Evolutionary conservation across 2,329 filamentous ascomycete species (phyloP).

Genomic region (Trichophyton mentagrophytes): DNA sequence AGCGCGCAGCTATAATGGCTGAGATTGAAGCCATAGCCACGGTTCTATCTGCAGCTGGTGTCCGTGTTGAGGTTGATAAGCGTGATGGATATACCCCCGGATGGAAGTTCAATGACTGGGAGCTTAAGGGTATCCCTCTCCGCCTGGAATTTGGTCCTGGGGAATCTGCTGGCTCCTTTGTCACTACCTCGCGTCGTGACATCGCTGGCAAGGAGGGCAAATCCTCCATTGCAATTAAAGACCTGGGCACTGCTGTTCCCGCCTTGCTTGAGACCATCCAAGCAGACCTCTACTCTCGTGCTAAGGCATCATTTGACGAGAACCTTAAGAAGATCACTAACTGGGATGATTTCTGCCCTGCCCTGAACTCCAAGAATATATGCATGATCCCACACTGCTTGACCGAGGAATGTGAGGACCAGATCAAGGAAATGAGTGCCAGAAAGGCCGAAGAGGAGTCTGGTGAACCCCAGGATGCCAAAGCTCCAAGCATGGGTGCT

Average conservation of each 20-base stretch:
- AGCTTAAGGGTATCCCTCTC: slow-evolving; percentile 87
- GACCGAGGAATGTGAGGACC: slow-evolving; percentile 73
- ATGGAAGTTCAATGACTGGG: slow-evolving; percentile 99
- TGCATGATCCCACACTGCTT: slow-evolving; percentile 85
- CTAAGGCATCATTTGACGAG: slow-evolving; percentile 61
- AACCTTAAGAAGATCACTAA: slow-evolving; percentile 71
- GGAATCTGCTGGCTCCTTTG: slow-evolving; percentile 72
- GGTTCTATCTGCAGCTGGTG: slow-evolving; percentile 56
- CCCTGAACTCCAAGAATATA: slow-evolving; percentile 83
- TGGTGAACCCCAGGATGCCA: slow-evolving; percentile 62
- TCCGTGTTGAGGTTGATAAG: slow-evolving; percentile 70
- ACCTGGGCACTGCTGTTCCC: slow-evolving; percentile 61
- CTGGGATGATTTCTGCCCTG: slow-evolving; percentile 85
- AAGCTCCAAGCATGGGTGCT: slow-evolving; percentile 61
- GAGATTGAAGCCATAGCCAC: slow-evolving; percentile 59
- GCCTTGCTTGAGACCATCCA: slow-evolving; percentile 83
- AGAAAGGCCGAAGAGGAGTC: slow-evolving; percentile 48
- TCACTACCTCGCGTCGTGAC: slow-evolving; percentile 79
- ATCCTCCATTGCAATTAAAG: slow-evolving; percentile 60
- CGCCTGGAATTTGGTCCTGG: slow-evolving; percentile 93
- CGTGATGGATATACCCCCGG: slow-evolving; percentile 85
- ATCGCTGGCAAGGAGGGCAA: slow-evolving; percentile 55
- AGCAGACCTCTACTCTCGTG: slow-evolving; percentile 62
- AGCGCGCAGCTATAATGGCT: slow-evolving; percentile 60
- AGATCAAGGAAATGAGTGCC: slow-evolving; percentile 85